Evolutionary conservation across 2,329 filamentous ascomycete species (phyloP).

Genomic region (Penicillium sp.): DNA sequence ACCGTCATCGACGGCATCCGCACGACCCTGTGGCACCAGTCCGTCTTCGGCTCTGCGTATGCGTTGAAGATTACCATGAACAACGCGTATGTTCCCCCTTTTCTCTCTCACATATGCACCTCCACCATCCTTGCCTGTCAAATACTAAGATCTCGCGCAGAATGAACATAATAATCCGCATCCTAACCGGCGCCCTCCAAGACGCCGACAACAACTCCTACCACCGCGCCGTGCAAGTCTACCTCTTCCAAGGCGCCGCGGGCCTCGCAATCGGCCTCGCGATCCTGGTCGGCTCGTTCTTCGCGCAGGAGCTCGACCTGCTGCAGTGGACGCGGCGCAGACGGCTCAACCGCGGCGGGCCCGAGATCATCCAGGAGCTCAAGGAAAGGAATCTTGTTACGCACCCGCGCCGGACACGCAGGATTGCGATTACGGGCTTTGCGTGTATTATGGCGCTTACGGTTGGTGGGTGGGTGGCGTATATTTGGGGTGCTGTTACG

Average conservation of each 20-base stretch:
- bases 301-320: constrained; percentile 51
- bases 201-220: constrained; percentile 63
- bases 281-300: constrained; percentile 47
- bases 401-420: constrained; percentile 44
- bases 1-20: constrained; percentile 66
- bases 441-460: constrained; percentile 51
- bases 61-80: constrained; percentile 66
- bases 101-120: not conserved
- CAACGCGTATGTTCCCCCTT: constrained; percentile 50
- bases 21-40: constrained; percentile 64
- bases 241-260: constrained; percentile 58
- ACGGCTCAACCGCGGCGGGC: constrained; percentile 48
- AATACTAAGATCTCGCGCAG: constrained; percentile 32
- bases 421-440: constrained; percentile 53
- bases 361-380: constrained; percentile 50
- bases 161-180: constrained; percentile 65
- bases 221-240: constrained; percentile 59
- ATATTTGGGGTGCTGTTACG: constrained; percentile 65
- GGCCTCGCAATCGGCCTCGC: constrained; percentile 53
- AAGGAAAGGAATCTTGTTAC: constrained; percentile 49
- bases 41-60: constrained; percentile 65
- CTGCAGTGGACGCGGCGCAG: constrained; percentile 65
- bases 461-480: constrained; percentile 56
- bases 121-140: not conserved
- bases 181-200: constrained; percentile 63